A percentile compares a stretch with the other conserved stretches of the same genome.
phyloP scores from a whole-genome alignment of 805 yeast genomes.

The Yarrowia deformans region DNA sequence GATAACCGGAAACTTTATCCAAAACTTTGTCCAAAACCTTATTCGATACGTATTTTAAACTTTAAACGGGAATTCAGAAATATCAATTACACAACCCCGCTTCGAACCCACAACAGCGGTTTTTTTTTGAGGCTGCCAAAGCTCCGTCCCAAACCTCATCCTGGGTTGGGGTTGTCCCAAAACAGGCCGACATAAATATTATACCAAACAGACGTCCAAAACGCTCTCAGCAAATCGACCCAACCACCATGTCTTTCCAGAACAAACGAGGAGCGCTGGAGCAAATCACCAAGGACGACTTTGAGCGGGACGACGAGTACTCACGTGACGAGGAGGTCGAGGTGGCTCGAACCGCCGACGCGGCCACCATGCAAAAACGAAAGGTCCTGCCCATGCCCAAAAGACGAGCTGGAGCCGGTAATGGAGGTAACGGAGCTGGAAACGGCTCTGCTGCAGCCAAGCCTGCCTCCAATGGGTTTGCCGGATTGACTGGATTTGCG shows the following conservation, averaged over 20 bases:
- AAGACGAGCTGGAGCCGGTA: conserved; percentile 24
- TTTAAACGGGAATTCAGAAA: too few relatives aligned
- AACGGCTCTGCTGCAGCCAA: not conserved
- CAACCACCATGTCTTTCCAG: conserved; percentile 26
- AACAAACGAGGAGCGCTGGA: conserved; percentile 68
- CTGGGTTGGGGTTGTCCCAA: not conserved
- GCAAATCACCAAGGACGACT: conserved; percentile 67
- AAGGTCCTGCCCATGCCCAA: conserved; percentile 61
- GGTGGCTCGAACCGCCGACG: conserved; percentile 59
- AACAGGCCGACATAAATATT: conserved; percentile 1
- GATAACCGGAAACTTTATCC: too few relatives aligned
- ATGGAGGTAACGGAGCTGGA: not conserved
- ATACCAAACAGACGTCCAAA: conserved; percentile 5
- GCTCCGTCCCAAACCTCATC: too few relatives aligned
- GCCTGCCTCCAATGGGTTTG: conserved; percentile 12
- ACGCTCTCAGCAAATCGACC: not conserved
- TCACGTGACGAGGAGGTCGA: conserved; percentile 53
- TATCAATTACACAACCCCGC: too few relatives aligned
- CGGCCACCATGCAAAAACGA: conserved; percentile 68
- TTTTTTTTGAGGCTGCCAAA: not conserved
- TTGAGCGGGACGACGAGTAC: conserved; percentile 49
- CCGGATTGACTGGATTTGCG: not conserved
- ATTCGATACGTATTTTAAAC: too few relatives aligned
- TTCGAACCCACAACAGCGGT: too few relatives aligned
- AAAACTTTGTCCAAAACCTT: too few relatives aligned